These are phyloP conservation scores for Hygrophoropsis aurantiaca DNA, from an alignment of 768 basidiomycete species.

Conservation along the genomic window DNA sequence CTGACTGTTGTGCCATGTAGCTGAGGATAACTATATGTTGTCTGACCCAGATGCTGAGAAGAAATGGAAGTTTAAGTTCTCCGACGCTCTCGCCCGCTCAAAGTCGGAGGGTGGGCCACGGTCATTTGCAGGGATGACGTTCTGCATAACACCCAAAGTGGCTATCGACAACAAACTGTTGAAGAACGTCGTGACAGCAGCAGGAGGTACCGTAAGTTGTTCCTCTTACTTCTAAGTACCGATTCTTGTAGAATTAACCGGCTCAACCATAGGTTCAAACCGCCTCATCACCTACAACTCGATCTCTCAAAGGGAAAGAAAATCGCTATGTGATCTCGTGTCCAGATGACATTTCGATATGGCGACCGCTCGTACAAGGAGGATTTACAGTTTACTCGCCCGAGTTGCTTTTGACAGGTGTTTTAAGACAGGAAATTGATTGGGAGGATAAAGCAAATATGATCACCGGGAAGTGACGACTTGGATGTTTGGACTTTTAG, in stretches of 20 bases:
- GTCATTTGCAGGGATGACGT: constrained; percentile 62
- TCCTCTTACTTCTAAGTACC: not conserved
- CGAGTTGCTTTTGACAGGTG: constrained; percentile 65
- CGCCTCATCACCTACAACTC: constrained; percentile 52
- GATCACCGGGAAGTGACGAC: too few species aligned
- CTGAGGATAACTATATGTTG: constrained; percentile 59
- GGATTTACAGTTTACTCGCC: constrained; percentile 62
- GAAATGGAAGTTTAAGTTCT: constrained; percentile 66
- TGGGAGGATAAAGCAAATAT: constrained; percentile 57
- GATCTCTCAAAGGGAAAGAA: constrained; percentile 48
- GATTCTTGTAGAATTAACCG: not conserved
- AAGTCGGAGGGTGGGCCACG: constrained; percentile 44
- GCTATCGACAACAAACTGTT: constrained; percentile 57
- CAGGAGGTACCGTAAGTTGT: constrained; percentile 66
- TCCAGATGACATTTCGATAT: constrained; percentile 59
- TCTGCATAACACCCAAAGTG: constrained; percentile 75
- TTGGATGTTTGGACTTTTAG: too few species aligned
- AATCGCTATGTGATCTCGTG: constrained; percentile 67
- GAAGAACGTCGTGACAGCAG: constrained; percentile 65
- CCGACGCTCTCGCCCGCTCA: constrained; percentile 59
- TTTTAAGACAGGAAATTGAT: constrained; percentile 65
- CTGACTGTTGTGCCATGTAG: constrained; percentile 36
- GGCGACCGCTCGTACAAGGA: constrained; percentile 57
- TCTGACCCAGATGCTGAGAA: constrained; percentile 61
- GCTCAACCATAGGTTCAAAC: constrained; percentile 35